phyloP scores from a whole-genome alignment of 805 yeast genomes.

The Ogataea glucozyma region DNA sequence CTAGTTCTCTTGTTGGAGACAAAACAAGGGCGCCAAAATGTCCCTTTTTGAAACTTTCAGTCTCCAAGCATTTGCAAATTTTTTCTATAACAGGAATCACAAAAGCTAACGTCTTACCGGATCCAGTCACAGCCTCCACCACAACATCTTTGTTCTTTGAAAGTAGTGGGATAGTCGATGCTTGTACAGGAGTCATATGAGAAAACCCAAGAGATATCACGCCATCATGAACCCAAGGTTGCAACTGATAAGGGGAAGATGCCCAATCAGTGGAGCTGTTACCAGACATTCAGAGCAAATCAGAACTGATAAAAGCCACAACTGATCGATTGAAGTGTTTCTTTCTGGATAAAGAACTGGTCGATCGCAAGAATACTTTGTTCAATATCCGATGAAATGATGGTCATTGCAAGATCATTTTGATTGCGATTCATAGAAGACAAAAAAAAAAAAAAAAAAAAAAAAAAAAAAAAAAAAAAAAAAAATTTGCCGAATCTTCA shows the following conservation, averaged over 20 bases:
- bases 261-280: slow-evolving; percentile 56
- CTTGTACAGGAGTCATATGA: slow-evolving; percentile 95
- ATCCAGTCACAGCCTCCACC: slow-evolving; percentile 96
- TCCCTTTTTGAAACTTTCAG: slow-evolving; percentile 50
- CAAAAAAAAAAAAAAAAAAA: background rate
- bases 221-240: slow-evolving; percentile 74
- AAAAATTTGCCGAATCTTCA: background rate
- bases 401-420: too few relatives aligned
- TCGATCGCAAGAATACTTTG: too few relatives aligned
- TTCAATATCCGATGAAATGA: too few relatives aligned
- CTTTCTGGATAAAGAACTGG: too few relatives aligned
- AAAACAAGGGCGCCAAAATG: slow-evolving; percentile 71
- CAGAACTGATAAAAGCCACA: too few relatives aligned
- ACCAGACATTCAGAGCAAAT: too few relatives aligned
- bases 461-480: background rate
- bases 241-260: slow-evolving; percentile 49
- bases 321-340: too few relatives aligned
- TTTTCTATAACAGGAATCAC: slow-evolving; percentile 79
- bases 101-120: slow-evolving; percentile 96
- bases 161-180: slow-evolving; percentile 86
- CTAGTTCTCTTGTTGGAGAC: slow-evolving; percentile 67
- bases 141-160: slow-evolving; percentile 88
- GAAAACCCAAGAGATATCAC: slow-evolving; percentile 72
- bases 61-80: slow-evolving; percentile 36
- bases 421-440: too few relatives aligned